phyloP scores from a whole-genome alignment of 202 grass and related monocot species.

The Dendrocalamus latiflorus region DNA sequence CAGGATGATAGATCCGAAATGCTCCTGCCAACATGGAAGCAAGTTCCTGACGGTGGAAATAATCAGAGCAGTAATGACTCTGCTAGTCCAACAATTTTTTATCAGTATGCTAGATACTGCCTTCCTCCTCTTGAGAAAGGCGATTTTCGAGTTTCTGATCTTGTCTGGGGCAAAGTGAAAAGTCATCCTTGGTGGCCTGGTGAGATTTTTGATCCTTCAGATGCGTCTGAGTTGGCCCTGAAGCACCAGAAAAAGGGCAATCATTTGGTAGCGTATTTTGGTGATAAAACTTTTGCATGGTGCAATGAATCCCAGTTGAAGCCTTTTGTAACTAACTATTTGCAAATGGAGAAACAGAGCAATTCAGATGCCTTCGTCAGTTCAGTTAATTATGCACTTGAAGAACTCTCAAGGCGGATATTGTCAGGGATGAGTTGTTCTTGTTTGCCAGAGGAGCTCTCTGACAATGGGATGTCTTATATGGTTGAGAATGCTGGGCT shows the following conservation, averaged over 20 bases:
- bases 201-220: slow-evolving; percentile 60
- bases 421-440: slow-evolving; percentile 49
- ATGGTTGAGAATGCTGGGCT: slow-evolving; percentile 54
- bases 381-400: slow-evolving; percentile 49
- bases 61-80: neutral
- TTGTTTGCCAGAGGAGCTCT: slow-evolving; percentile 43
- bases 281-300: slow-evolving; percentile 64
- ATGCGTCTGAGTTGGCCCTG: slow-evolving; percentile 67
- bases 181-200: slow-evolving; percentile 82
- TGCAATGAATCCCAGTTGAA: slow-evolving; percentile 68
- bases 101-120: slow-evolving; percentile 32
- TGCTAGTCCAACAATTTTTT: neutral
- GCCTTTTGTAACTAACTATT: slow-evolving; percentile 55
- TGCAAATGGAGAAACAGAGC: slow-evolving; percentile 58
- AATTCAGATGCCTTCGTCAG: slow-evolving; percentile 44
- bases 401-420: slow-evolving; percentile 62
- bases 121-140: slow-evolving; percentile 34
- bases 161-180: slow-evolving; percentile 72
- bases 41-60: slow-evolving; percentile 10
- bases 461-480: slow-evolving; percentile 32
- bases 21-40: neutral
- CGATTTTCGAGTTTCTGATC: slow-evolving; percentile 50
- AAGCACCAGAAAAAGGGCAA: slow-evolving; percentile 46
- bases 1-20: neutral
- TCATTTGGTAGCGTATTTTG: slow-evolving; percentile 67